Conservation (phyloP, 768 basidiomycete species). For the Trametes cinnabarina region DNA sequence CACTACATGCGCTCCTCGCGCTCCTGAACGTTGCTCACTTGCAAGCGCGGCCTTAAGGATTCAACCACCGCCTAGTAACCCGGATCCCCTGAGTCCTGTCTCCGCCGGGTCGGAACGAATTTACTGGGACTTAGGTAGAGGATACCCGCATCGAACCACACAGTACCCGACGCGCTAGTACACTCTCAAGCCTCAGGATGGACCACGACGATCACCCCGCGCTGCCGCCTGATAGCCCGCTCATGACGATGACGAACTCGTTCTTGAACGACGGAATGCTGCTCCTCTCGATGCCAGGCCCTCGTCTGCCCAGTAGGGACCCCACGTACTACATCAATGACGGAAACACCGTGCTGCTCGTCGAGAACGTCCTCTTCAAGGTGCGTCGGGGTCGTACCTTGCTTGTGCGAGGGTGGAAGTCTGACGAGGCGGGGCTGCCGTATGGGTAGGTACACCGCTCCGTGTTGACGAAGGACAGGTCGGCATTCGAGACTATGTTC, state of each 20-base stretch:
- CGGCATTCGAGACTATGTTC: slow-evolving; percentile 36
- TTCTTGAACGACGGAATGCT: slow-evolving; percentile 33
- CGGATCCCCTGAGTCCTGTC: not conserved
- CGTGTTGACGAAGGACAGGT: slow-evolving; percentile 43
- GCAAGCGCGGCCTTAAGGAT: too few relatives aligned
- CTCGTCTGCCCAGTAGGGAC: slow-evolving; percentile 23
- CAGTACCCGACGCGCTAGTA: slow-evolving; percentile 4
- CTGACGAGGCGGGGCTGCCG: slow-evolving; percentile 22
- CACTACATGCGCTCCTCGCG: not conserved
- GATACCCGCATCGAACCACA: not conserved
- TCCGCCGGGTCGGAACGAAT: too few relatives aligned
- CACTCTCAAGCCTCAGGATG: slow-evolving; percentile 17
- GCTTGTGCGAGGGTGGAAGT: slow-evolving; percentile 3
- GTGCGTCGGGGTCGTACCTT: slow-evolving; percentile 34
- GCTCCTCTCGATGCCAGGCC: slow-evolving; percentile 31
- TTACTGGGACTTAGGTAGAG: too few relatives aligned
- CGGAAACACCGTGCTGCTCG: slow-evolving; percentile 65
- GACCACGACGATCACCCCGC: slow-evolving; percentile 24
- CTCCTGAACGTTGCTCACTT: not conserved
- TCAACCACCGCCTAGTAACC: too few relatives aligned
- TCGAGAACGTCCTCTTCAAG: slow-evolving; percentile 67
- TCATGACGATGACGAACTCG: slow-evolving; percentile 32
- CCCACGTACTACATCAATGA: slow-evolving; percentile 60
- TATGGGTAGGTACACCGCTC: slow-evolving; percentile 39
- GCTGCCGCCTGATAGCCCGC: slow-evolving; percentile 30